Conservation (phyloP, 2,329 filamentous ascomycete species). For the Hymenoscyphus infarciens region DNA sequence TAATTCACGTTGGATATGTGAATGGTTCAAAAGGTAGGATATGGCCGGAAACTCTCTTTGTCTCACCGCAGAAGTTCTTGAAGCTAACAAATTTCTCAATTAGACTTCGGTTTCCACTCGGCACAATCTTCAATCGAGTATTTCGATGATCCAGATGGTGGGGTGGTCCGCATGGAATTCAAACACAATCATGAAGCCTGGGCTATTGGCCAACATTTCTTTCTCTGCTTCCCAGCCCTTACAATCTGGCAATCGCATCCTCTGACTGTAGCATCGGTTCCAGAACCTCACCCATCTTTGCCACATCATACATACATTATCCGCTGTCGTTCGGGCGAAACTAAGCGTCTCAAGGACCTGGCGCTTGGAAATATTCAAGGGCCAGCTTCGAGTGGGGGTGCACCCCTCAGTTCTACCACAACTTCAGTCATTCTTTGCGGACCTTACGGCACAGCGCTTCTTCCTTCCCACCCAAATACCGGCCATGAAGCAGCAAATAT, state of each 20-base stretch:
- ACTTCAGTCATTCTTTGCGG: constrained; percentile 60
- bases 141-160: constrained; percentile 55
- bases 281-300: constrained; percentile 42
- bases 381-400: neutral
- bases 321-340: constrained; percentile 57
- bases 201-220: constrained; percentile 71
- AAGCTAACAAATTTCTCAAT: constrained; percentile 18
- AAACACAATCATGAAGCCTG: constrained; percentile 62
- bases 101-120: constrained; percentile 51
- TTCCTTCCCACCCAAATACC: constrained; percentile 21
- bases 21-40: constrained; percentile 32
- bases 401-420: constrained; percentile 27
- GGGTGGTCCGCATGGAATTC: constrained; percentile 65
- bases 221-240: constrained; percentile 69
- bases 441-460: constrained; percentile 52
- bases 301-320: constrained; percentile 55
- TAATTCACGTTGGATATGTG: constrained; percentile 58
- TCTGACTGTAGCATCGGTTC: constrained; percentile 73
- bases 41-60: neutral
- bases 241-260: constrained; percentile 75
- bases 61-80: neutral
- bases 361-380: constrained; percentile 31
- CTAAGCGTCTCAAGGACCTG: constrained; percentile 31
- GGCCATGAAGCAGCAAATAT: constrained; percentile 42
- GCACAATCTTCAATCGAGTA: constrained; percentile 48